Base-by-base conservation (phyloP, 768 basidiomycete species). In the Mycena indigotica region DNA sequence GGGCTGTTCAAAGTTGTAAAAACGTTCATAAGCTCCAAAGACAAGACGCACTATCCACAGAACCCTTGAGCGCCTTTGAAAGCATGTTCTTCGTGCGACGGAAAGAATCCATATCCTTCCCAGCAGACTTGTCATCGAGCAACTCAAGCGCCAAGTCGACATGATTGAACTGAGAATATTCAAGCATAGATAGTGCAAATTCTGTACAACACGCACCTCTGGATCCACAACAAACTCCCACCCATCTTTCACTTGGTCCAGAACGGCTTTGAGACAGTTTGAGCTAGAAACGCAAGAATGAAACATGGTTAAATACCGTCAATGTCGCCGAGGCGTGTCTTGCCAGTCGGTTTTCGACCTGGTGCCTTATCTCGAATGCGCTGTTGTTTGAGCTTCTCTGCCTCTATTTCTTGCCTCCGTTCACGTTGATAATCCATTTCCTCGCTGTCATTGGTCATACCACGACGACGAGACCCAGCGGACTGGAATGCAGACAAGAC, bases 141-240 rank as follows among this genome's bases (percentile, higher is more conserved):
- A 99, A 80, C 65, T 93, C 88, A 16, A 99, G 81, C 3, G 97
- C 95, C 32, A 98, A 80, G 66, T 95, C 90, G 29, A 97, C 95
- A 48, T 90, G 89, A 69, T 97, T 96, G 74, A 98, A 99, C 88
- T 95, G 65, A 24, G 60, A 64, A 30, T 30, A 26, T 51, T 46
- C 56, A 38, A 50, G 54, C 53, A 39, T 39, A 52, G 40, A 59
- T 21, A 53, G 23, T 28, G 40, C 25, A 21, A 52, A 44, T 39
- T 49, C 41, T 46, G 28, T 12, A 53, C 39, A 58, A 38, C 45
- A 65, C 83, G 75, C 70, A 93, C 92, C 71, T 93, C 88, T 32
- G 88, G 82, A 59, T 92, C 84, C 53, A 88, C 84, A 28, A 94
- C 87, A 66, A 93, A 88, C 65, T 91, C 90, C 94, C 94, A 97